Conservation (phyloP, 164 flowering plant genomes). For the Santalum album region DNA sequence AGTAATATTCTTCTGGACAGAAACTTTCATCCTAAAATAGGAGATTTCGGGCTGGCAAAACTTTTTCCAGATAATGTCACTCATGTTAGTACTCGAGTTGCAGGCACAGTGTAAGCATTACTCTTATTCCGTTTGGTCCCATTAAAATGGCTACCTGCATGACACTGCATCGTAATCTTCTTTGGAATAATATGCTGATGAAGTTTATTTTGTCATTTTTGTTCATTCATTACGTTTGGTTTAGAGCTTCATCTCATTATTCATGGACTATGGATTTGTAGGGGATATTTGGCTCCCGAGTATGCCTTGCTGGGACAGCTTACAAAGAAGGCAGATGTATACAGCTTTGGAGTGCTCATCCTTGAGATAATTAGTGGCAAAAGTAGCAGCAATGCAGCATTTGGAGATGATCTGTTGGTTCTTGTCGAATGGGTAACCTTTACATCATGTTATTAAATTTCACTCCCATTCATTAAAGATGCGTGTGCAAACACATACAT, state of each 20-base stretch:
- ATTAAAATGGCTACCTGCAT: not conserved
- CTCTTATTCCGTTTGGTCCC: no score
- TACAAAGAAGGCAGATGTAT: slow-evolving; percentile 79
- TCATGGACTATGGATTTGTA: slow-evolving; percentile 15
- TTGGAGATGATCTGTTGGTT: slow-evolving; percentile 48
- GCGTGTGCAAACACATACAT: no score
- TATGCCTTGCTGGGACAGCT: slow-evolving; percentile 65
- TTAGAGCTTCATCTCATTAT: not conserved
- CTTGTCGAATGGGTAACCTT: slow-evolving; percentile 83
- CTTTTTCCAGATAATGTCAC: slow-evolving; percentile 83
- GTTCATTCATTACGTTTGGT: no score
- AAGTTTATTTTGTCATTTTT: no score
- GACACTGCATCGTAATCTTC: no score
- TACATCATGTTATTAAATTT: no score
- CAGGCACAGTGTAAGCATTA: slow-evolving; percentile 79
- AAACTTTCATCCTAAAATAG: slow-evolving; percentile 64
- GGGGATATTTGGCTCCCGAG: slow-evolving; percentile 91
- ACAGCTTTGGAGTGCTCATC: slow-evolving; percentile 77
- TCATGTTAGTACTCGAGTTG: slow-evolving; percentile 82
- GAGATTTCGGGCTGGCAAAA: slow-evolving; percentile 89
- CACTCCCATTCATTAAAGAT: no score
- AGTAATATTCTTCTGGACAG: slow-evolving; percentile 78
- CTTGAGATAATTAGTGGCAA: slow-evolving; percentile 77
- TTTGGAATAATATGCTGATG: no score
- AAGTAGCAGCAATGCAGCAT: slow-evolving; percentile 60